Evolutionary conservation across 768 basidiomycete species (phyloP).

Genomic region (Leccinum variicolor): DNA sequence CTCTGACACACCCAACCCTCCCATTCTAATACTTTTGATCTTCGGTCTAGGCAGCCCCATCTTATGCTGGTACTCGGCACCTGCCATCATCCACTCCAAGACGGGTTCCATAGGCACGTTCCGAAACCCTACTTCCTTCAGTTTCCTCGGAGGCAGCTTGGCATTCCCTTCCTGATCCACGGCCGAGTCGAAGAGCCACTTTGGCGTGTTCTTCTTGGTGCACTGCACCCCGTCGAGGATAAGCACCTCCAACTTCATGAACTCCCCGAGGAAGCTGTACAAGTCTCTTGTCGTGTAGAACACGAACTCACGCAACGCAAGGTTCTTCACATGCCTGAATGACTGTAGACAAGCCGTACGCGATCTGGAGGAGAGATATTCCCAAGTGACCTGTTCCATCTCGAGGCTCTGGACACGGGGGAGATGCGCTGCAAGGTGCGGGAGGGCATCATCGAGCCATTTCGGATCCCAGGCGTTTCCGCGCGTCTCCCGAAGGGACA

Average conservation of each 20-base stretch:
- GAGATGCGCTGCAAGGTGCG: slow-evolving; percentile 20
- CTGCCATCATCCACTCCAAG: slow-evolving; percentile 28
- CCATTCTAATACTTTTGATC: slow-evolving; percentile 26
- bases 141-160: slow-evolving; percentile 14
- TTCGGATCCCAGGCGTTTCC: slow-evolving; percentile 32
- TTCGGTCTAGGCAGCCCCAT: slow-evolving; percentile 2
- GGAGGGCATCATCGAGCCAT: slow-evolving; percentile 31
- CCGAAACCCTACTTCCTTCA: slow-evolving; percentile 28
- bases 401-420: slow-evolving; percentile 22
- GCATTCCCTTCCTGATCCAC: slow-evolving; percentile 8
- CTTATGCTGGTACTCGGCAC: slow-evolving; percentile 12
- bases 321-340: slow-evolving; percentile 20
- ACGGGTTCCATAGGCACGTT: slow-evolving; percentile 21
- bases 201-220: slow-evolving; percentile 13
- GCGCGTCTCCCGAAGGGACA: slow-evolving; percentile 30
- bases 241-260: slow-evolving; percentile 24
- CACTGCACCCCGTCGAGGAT: slow-evolving; percentile 30
- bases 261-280: slow-evolving; percentile 27
- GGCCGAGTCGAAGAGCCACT: slow-evolving; percentile 7
- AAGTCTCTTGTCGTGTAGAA: slow-evolving; percentile 27
- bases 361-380: slow-evolving; percentile 28
- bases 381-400: slow-evolving; percentile 32
- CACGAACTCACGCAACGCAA: slow-evolving; percentile 23
- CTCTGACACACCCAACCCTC: slow-evolving; percentile 25
- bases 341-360: slow-evolving; percentile 22